A percentile compares a stretch with the other conserved stretches of the same genome.
Evolutionary conservation across 306 rosid species (phyloP).

Genomic region (Astragalus glycyphyllos): DNA sequence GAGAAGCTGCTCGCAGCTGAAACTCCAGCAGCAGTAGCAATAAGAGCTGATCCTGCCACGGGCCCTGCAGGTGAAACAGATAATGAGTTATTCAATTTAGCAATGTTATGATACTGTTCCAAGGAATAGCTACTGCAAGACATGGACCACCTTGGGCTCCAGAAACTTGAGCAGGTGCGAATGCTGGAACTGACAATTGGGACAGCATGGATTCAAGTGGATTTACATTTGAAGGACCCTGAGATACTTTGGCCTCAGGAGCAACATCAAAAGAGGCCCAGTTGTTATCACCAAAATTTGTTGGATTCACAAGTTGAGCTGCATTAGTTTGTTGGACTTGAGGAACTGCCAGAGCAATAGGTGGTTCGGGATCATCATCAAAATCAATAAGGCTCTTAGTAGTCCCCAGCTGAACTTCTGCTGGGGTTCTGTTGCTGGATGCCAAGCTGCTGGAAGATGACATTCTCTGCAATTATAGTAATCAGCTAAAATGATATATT

Average conservation of each 20-base stretch:
- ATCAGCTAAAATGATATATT: not conserved
- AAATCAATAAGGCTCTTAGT: constrained; percentile 87
- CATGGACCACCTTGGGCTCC: constrained; percentile 51
- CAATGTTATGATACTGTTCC: constrained; percentile 44
- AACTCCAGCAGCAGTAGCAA: constrained; percentile 51
- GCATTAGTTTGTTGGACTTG: constrained; percentile 61
- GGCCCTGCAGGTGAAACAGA: constrained; percentile 52
- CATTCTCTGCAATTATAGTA: constrained; percentile 67
- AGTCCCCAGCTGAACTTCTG: constrained; percentile 71
- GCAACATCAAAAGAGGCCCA: constrained; percentile 94
- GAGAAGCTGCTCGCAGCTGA: constrained; percentile 54
- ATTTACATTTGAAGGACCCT: constrained; percentile 65
- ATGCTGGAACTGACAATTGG: constrained; percentile 66
- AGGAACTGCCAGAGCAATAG: constrained; percentile 61
- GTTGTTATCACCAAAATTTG: constrained; percentile 56
- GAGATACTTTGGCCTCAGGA: constrained; percentile 57
- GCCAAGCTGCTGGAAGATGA: constrained; percentile 83
- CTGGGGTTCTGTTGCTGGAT: constrained; percentile 65
- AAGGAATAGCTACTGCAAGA: constrained; percentile 44
- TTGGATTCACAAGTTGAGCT: constrained; percentile 58
- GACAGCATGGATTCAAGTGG: constrained; percentile 74
- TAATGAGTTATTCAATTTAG: constrained; percentile 42
- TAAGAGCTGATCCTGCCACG: constrained; percentile 41
- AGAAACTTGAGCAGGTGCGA: constrained; percentile 61
- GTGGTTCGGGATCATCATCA: constrained; percentile 77